phyloP scores from a whole-genome alignment of 2,329 filamentous ascomycete species.

The Magnaporthiopsis rhizophila region DNA sequence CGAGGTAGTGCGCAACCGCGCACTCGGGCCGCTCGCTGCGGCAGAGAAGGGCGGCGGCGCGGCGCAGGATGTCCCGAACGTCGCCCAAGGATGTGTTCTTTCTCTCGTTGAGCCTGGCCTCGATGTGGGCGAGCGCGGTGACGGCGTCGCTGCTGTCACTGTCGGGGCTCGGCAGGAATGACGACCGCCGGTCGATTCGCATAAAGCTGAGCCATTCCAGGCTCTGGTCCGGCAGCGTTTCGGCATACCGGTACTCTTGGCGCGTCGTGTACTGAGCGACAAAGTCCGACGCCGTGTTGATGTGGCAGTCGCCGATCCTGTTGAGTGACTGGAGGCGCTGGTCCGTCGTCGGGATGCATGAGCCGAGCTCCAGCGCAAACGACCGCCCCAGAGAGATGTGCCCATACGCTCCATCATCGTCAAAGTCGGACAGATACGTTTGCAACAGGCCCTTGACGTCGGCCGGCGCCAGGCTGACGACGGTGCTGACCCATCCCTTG shows the following conservation, averaged over 20 bases:
- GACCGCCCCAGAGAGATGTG: conserved; percentile 89
- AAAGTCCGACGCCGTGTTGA: conserved; percentile 93
- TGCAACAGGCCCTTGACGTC: conserved; percentile 94
- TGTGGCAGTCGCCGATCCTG: conserved; percentile 59
- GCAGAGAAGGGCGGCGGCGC: conserved; percentile 81
- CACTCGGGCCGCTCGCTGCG: conserved; percentile 67
- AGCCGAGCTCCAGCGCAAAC: conserved; percentile 89
- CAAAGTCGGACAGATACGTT: conserved; percentile 91
- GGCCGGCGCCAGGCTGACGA: conserved; percentile 77
- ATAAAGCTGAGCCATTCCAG: conserved; percentile 57
- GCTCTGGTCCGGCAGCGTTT: conserved; percentile 62
- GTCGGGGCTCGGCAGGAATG: conserved; percentile 43
- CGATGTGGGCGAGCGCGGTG: conserved; percentile 63
- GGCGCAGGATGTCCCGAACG: conserved; percentile 71
- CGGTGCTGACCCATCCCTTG: conserved; percentile 69
- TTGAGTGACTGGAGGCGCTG: conserved; percentile 80
- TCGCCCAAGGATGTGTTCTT: conserved; percentile 65
- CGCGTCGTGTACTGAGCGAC: conserved; percentile 94
- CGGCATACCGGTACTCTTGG: conserved; percentile 88
- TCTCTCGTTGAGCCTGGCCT: conserved; percentile 60
- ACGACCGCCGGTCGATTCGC: conserved; percentile 43
- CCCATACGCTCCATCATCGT: conserved; percentile 83
- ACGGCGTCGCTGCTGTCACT: conserved; percentile 50
- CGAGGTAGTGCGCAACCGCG: conserved; percentile 76
- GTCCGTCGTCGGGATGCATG: conserved; percentile 76